Conservation (phyloP, 495 filamentous ascomycete species). For the Clohesyomyces aquaticus region DNA sequence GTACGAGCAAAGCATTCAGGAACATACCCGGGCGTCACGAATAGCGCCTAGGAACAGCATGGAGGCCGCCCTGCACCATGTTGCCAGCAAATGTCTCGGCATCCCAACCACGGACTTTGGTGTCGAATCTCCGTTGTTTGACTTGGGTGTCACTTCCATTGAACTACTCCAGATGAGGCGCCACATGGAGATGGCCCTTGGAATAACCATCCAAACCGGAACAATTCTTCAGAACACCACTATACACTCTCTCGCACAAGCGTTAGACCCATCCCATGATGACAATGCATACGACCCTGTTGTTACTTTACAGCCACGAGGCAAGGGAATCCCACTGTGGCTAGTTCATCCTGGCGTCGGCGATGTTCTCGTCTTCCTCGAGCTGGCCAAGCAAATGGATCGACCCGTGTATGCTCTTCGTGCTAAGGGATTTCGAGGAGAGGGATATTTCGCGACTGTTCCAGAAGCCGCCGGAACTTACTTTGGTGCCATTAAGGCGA, state of each 20-base stretch:
- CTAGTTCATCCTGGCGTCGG: conserved; percentile 62
- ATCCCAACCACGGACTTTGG: no score
- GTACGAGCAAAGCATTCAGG: no score
- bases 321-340: conserved; percentile 57
- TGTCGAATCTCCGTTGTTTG: not conserved
- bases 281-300: conserved; percentile 53
- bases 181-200: not conserved
- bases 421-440: conserved; percentile 56
- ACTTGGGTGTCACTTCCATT: not conserved
- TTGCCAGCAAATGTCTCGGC: no score
- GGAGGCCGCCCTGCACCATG: no score
- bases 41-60: no score
- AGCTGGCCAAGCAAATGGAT: conserved; percentile 52
- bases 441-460: conserved; percentile 48
- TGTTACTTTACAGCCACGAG: conserved; percentile 51
- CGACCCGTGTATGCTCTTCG: conserved; percentile 61
- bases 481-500: conserved; percentile 48
- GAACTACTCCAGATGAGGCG: not conserved
- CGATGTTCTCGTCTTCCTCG: conserved; percentile 61
- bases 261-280: conserved; percentile 31
- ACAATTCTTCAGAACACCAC: conserved; percentile 52
- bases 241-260: conserved; percentile 44
- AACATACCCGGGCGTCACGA: no score
- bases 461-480: conserved; percentile 51
- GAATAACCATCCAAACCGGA: conserved; percentile 45